Conservation (phyloP, 495 filamentous ascomycete species). For the Penicillium longicatenatum region DNA sequence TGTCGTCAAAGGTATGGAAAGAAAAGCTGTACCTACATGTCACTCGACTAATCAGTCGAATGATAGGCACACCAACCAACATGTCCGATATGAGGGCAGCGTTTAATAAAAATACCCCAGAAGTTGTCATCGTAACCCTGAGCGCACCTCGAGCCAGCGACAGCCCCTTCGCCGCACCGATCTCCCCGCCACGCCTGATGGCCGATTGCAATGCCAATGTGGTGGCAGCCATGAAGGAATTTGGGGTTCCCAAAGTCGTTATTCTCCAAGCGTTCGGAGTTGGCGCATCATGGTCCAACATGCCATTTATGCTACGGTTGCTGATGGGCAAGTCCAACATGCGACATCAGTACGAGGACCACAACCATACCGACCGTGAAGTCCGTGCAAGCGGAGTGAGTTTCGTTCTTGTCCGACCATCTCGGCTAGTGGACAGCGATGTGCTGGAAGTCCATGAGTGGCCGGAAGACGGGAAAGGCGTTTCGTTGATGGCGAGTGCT, state of each 20-base stretch:
- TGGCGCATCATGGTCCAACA: slow-evolving; percentile 47
- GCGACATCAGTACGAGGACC: slow-evolving; percentile 47
- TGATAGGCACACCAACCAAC: slow-evolving; percentile 40
- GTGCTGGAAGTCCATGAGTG: slow-evolving; percentile 24
- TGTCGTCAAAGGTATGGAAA: slow-evolving; percentile 25
- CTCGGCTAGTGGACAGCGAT: slow-evolving; percentile 34
- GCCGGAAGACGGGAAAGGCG: slow-evolving; percentile 30
- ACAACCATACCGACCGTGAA: slow-evolving; percentile 41
- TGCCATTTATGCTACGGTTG: slow-evolving; percentile 39
- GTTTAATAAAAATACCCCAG: slow-evolving; percentile 31
- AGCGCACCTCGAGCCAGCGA: slow-evolving; percentile 45
- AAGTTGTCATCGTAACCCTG: slow-evolving; percentile 46
- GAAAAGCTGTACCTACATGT: not conserved
- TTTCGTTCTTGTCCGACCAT: slow-evolving; percentile 46
- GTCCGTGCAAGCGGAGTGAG: slow-evolving; percentile 41
- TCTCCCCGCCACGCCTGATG: slow-evolving; percentile 47
- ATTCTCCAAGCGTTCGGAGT: slow-evolving; percentile 49
- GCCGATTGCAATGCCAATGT: slow-evolving; percentile 47
- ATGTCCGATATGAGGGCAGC: slow-evolving; percentile 38
- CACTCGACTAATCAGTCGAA: not conserved
- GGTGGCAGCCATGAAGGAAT: slow-evolving; percentile 41
- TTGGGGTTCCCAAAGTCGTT: slow-evolving; percentile 40
- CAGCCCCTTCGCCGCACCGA: slow-evolving; percentile 45
- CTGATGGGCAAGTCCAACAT: slow-evolving; percentile 50
- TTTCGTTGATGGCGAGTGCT: slow-evolving; percentile 27